These are phyloP conservation scores for Gossypioides kirkii DNA, from an alignment of 345 rosid species.

Conservation along the genomic window DNA sequence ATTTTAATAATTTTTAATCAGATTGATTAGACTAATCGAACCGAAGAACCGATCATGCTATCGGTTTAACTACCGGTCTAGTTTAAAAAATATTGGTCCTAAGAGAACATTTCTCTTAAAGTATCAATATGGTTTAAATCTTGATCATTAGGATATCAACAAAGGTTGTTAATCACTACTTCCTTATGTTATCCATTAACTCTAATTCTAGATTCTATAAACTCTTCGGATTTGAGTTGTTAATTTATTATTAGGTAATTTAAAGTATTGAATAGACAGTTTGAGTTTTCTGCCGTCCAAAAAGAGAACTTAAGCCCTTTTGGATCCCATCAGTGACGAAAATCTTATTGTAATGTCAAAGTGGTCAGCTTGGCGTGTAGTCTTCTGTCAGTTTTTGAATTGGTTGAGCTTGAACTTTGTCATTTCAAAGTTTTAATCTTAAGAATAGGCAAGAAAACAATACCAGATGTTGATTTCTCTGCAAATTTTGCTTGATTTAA, in stretches of 20 bases:
- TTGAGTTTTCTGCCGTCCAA: not conserved
- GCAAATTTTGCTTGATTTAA: not conserved
- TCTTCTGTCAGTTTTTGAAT: not conserved
- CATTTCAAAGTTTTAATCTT: not conserved
- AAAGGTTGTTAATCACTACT: too few relatives aligned
- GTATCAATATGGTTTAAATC: too few relatives aligned
- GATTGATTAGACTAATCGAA: too few relatives aligned
- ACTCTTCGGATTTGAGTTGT: not conserved
- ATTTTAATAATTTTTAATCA: too few relatives aligned
- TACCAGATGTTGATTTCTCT: not conserved
- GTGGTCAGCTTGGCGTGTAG: not conserved
- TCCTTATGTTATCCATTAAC: too few relatives aligned
- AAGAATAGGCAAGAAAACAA: not conserved
- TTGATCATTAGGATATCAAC: too few relatives aligned
- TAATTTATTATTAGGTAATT: not conserved
- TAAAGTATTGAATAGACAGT: too few relatives aligned
- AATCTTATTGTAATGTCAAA: not conserved
- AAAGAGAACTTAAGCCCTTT: not conserved
- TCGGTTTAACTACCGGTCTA: too few relatives aligned
- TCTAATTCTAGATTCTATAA: not conserved
- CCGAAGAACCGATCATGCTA: too few relatives aligned
- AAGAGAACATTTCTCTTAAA: too few relatives aligned
- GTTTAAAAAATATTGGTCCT: too few relatives aligned
- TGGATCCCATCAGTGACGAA: not conserved
- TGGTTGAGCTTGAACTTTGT: not conserved